Conservation (phyloP, 805 yeast species). For the Starmerella apis region DNA sequence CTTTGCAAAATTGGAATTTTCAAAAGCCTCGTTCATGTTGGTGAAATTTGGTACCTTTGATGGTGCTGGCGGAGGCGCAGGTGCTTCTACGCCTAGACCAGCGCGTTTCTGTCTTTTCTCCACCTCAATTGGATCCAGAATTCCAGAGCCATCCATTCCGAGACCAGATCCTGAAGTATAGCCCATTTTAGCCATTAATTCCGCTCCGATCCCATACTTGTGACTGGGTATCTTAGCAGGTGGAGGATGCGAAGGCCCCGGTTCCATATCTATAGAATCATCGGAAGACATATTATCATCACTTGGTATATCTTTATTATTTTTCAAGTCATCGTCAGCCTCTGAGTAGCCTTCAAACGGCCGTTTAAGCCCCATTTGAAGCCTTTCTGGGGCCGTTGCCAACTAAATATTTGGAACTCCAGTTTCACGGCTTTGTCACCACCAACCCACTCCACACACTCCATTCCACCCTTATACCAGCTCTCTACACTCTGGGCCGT, state of each 20-base stretch:
- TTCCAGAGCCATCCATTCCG: constrained; percentile 66
- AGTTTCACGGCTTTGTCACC: background rate
- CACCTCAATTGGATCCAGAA: constrained; percentile 68
- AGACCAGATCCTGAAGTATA: constrained; percentile 73
- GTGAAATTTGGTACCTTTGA: background rate
- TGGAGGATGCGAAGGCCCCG: background rate
- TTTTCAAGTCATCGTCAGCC: background rate
- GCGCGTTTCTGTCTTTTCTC: constrained; percentile 42
- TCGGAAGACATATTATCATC: background rate
- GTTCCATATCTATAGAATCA: constrained; percentile 2
- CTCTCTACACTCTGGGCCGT: too few relatives aligned
- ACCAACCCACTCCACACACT: background rate
- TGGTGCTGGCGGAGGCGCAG: background rate
- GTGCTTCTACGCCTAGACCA: constrained; percentile 10
- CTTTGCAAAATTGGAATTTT: background rate
- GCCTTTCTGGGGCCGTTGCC: background rate
- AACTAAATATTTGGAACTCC: too few relatives aligned
- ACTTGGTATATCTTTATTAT: background rate
- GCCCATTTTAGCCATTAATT: constrained; percentile 73
- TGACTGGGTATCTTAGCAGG: background rate
- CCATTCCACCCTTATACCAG: too few relatives aligned
- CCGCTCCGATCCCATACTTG: constrained; percentile 79
- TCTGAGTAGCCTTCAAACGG: background rate
- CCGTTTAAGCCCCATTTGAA: background rate
- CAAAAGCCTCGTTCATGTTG: background rate